phyloP scores from a whole-genome alignment of 2,329 filamentous ascomycete genomes.

The Hypocreales sp. region DNA sequence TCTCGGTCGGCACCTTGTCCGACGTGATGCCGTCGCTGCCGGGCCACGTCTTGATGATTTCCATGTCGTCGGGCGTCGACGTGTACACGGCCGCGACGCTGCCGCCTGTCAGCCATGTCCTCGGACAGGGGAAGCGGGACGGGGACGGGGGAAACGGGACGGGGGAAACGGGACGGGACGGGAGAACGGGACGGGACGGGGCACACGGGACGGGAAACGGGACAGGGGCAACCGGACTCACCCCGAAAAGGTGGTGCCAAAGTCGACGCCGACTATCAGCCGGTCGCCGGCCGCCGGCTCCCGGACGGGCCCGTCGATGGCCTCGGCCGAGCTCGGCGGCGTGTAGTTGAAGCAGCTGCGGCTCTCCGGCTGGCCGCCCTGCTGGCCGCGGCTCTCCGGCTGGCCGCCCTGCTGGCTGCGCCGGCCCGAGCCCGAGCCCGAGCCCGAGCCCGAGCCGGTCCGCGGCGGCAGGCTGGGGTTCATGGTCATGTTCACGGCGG shows the following conservation, averaged over 20 bases:
- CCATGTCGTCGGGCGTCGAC: slow-evolving; percentile 61
- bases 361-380: slow-evolving; percentile 35
- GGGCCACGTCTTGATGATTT: slow-evolving; percentile 76
- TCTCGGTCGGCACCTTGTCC: slow-evolving; percentile 73
- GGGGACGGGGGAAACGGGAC: no score
- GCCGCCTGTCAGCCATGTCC: neutral
- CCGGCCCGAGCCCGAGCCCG: no score
- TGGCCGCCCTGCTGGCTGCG: no score
- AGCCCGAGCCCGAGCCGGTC: slow-evolving; percentile 23
- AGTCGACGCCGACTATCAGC: slow-evolving; percentile 65
- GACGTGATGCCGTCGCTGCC: slow-evolving; percentile 77
- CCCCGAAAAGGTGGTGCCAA: slow-evolving; percentile 75
- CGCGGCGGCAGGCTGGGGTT: slow-evolving; percentile 36
- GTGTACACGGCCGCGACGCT: slow-evolving; percentile 58
- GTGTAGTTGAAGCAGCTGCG: slow-evolving; percentile 40
- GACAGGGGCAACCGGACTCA: no score
- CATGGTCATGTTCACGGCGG: no score
- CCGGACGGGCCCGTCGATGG: slow-evolving; percentile 44
- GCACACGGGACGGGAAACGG: no score
- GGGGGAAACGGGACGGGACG: no score
- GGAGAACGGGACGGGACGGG: no score
- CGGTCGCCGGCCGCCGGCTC: slow-evolving; percentile 43
- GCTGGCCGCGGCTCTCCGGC: no score
- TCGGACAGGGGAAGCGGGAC: no score
- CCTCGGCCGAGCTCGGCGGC: slow-evolving; percentile 40